Evolutionary conservation across 306 rosid genomes (phyloP), one percentile per base, ranked within the genome.

Genomic region (Begonia loranthoides): DNA sequence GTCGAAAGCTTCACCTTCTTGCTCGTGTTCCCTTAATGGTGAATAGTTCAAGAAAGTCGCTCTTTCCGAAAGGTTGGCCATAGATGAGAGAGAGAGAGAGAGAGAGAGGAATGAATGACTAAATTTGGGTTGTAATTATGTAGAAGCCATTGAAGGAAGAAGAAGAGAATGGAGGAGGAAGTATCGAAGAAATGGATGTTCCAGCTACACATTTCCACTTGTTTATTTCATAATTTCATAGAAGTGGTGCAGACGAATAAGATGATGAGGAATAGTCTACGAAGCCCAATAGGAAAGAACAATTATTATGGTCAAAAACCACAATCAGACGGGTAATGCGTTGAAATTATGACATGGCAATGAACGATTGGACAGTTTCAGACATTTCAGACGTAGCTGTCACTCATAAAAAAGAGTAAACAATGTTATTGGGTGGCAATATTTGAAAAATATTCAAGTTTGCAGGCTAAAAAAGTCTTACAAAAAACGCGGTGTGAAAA

Each of bases 61-160:
- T 53, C 62, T 60, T 48, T 65, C 66, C 55, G 73, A 72, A 3
- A 43, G 40, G 53, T 50, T n/a, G 7, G 74, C 65, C 84, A 83
- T 74, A 16, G 1, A 17, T 12, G n/a, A n/a, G 24, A 15, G 21
- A 22, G 54, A 59, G 62, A 21, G 24, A 52, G 49, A 19, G 45
- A 53, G 56, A 54, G 47, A 43, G 47, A 43, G 47, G 44, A 45
- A 34, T 41, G 49, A 47, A 2, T 22, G 44, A 17, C 17, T 45
- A 34, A 17, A 34, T 40, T 41, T 19, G 9, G 15, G 17, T 53
- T 59, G 10, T 4, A 51, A 45, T 8, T 40, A 43, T 48, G 44
- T 10, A 40, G 49, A 0, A 33, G 64, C 13, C 45, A 21, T 8
- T 5, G 60, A 51, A 34, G 58, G 10, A 70, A 69, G 62, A 24